phyloP scores from a whole-genome alignment of 257 asterid genomes.

The Petrea volubilis region DNA sequence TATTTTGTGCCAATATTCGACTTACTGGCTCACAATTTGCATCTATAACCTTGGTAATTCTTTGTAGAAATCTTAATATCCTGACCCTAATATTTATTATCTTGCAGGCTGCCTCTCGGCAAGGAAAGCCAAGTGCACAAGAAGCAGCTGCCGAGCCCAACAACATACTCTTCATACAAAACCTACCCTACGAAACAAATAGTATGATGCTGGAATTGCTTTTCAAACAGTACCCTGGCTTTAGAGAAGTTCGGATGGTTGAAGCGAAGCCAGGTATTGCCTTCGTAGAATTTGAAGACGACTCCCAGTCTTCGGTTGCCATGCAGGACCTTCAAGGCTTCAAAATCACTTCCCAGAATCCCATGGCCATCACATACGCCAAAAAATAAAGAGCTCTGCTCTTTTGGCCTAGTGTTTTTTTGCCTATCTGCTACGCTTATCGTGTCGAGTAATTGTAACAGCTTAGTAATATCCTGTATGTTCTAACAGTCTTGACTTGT shows the following conservation, averaged over 20 bases:
- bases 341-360: conserved; percentile 84
- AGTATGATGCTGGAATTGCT: conserved; percentile 95
- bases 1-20: not conserved
- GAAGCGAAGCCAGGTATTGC: conserved; percentile 98
- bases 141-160: conserved; percentile 75
- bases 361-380: conserved; percentile 90
- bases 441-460: conserved; percentile 1
- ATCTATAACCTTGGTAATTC: not conserved
- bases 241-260: conserved; percentile 92
- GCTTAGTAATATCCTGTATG: not conserved
- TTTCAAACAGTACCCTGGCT: conserved; percentile 94
- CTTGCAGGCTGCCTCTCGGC: conserved; percentile 69
- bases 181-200: conserved; percentile 84
- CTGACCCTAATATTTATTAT: too few species aligned
- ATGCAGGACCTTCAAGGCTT: conserved; percentile 99
- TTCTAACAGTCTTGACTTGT: not conserved
- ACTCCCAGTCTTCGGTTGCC: conserved; percentile 81
- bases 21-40: not conserved
- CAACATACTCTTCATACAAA: conserved; percentile 82
- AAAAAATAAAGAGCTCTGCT: conserved; percentile 48
- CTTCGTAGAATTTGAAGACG: conserved; percentile 91
- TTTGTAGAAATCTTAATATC: too few species aligned
- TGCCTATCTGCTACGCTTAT: not conserved
- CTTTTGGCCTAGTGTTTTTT: not conserved
- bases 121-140: conserved; percentile 54